Conservation (phyloP, 2,329 filamentous ascomycete species). For the Beauveria rudraprayagi region DNA sequence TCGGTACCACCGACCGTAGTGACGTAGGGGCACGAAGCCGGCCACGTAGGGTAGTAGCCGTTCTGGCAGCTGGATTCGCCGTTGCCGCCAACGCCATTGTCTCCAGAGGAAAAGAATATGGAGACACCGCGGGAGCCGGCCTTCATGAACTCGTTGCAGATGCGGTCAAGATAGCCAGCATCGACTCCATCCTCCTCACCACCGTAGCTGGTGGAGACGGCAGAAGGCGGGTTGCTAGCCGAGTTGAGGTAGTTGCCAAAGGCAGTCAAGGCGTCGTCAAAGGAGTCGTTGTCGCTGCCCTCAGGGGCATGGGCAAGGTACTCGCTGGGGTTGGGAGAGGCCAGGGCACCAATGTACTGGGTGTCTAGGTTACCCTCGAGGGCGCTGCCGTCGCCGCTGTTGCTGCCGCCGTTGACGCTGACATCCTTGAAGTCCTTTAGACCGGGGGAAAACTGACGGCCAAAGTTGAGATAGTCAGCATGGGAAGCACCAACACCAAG, state of each 20-base stretch:
- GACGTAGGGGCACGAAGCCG: slow-evolving; percentile 36
- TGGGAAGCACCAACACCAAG: slow-evolving; percentile 11
- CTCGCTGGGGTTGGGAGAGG: slow-evolving; percentile 12
- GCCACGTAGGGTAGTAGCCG: slow-evolving; percentile 29
- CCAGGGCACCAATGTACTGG: slow-evolving; percentile 10
- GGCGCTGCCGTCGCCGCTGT: slow-evolving; percentile 7
- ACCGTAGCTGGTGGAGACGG: slow-evolving; percentile 43
- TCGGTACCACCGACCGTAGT: slow-evolving; percentile 44
- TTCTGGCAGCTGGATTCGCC: slow-evolving; percentile 14
- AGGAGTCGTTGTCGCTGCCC: background rate
- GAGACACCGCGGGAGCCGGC: slow-evolving; percentile 42
- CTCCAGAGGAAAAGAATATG: slow-evolving; percentile 35
- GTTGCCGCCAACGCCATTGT: slow-evolving; percentile 18
- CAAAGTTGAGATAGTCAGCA: slow-evolving; percentile 9
- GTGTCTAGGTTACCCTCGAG: slow-evolving; percentile 16
- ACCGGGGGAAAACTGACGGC: background rate
- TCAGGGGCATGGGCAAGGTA: slow-evolving; percentile 8
- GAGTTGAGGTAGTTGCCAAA: slow-evolving; percentile 13
- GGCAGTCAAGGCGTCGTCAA: slow-evolving; percentile 9
- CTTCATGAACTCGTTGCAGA: slow-evolving; percentile 51
- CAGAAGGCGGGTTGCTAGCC: slow-evolving; percentile 16
- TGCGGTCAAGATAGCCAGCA: slow-evolving; percentile 25
- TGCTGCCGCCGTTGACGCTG: slow-evolving; percentile 5
- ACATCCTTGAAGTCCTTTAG: slow-evolving; percentile 11
- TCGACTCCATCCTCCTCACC: slow-evolving; percentile 39